Evolutionary conservation across 2,329 filamentous ascomycete genomes (phyloP).

Genomic region (Didymella pomorum): DNA sequence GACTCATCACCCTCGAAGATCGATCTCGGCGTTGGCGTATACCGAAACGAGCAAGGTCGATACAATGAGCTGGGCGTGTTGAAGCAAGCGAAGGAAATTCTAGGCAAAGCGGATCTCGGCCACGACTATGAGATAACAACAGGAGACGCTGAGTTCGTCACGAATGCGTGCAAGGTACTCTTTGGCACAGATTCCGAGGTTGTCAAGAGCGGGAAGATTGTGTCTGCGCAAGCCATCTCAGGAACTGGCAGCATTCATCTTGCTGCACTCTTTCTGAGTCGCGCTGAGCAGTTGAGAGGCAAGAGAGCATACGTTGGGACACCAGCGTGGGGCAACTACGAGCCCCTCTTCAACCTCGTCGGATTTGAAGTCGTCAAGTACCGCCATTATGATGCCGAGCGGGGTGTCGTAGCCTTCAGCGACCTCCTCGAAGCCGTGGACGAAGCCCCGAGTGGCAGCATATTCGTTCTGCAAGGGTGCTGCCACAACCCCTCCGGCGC

Average conservation of each 20-base stretch:
- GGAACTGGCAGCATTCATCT: conserved; percentile 52
- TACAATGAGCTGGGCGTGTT: not conserved
- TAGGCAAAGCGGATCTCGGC: not conserved
- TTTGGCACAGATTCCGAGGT: not conserved
- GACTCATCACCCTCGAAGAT: not conserved
- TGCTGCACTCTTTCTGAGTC: conserved; percentile 44
- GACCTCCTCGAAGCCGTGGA: conserved; percentile 31
- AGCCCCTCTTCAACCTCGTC: conserved; percentile 42
- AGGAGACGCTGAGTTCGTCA: not conserved
- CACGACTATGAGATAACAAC: not conserved
- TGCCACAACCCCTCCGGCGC: conserved; percentile 52
- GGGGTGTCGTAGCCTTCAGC: conserved; percentile 38
- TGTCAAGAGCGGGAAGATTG: not conserved
- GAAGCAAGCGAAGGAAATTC: not conserved
- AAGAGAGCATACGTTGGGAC: conserved; percentile 8
- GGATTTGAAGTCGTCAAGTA: conserved; percentile 43
- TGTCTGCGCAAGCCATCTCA: conserved; percentile 49
- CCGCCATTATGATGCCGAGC: conserved; percentile 39
- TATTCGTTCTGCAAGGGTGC: conserved; percentile 51
- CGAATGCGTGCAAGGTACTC: not conserved
- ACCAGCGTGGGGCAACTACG: conserved; percentile 50
- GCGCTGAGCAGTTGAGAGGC: conserved; percentile 26
- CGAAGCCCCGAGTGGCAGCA: conserved; percentile 39
- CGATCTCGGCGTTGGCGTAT: not conserved
- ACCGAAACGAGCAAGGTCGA: not conserved